Percentiles rank a stretch among this genome's conserved stretches.
These are phyloP conservation scores for Populus deltoides DNA, from an alignment of 345 rosid species.

Conservation along the genomic window DNA sequence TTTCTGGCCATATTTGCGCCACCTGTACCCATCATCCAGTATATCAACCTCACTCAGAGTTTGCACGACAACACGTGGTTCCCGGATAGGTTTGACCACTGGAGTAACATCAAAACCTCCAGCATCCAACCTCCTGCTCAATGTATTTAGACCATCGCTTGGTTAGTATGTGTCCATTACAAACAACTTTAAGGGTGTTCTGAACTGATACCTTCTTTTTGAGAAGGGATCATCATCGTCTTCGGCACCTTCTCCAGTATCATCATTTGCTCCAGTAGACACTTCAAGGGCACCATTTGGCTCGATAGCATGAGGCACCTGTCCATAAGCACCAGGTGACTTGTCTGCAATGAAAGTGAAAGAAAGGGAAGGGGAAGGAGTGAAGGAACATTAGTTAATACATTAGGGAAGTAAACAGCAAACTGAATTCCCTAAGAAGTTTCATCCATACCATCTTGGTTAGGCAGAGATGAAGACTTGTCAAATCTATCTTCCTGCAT, in stretches of 20 bases:
- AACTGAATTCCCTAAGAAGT: background rate
- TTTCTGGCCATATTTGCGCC: conserved; percentile 99
- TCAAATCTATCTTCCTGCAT: conserved; percentile 72
- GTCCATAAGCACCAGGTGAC: conserved; percentile 49
- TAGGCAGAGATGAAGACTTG: conserved; percentile 41
- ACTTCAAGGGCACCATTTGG: conserved; percentile 51
- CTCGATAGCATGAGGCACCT: conserved; percentile 42
- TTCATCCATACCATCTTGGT: conserved; percentile 58
- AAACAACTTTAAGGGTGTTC: background rate
- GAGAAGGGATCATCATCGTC: conserved; percentile 77
- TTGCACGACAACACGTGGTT: conserved; percentile 98
- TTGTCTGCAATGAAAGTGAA: conserved; percentile 48
- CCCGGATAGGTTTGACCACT: conserved; percentile 91
- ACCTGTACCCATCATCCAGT: conserved; percentile 93
- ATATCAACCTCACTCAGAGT: conserved; percentile 96
- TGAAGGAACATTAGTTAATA: conserved; percentile 9
- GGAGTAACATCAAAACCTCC: conserved; percentile 75
- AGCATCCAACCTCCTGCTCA: conserved; percentile 73
- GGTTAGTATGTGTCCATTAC: conserved; percentile 14
- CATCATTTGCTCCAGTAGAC: conserved; percentile 54
- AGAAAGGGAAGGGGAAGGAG: conserved; percentile 7
- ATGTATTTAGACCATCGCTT: background rate
- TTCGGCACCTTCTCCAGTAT: conserved; percentile 57
- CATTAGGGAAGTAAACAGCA: background rate
- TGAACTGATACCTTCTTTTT: conserved; percentile 69